Evolutionary conservation across 2,329 filamentous ascomycete genomes (phyloP).

Genomic region (Raffaelea ambrosiae): DNA sequence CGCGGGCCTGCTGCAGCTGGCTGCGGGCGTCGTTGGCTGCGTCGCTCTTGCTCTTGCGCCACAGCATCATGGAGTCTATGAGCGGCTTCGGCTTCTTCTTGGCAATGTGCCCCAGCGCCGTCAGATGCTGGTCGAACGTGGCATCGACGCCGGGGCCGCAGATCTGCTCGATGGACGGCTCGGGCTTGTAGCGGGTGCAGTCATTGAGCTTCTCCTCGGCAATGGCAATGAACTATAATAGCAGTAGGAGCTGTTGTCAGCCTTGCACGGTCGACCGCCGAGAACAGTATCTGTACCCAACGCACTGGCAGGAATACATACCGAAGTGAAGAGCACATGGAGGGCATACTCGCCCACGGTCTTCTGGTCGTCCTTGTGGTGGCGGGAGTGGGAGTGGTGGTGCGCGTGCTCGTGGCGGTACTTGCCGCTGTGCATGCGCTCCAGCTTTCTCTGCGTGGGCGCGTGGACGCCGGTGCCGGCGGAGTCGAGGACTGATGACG

Average conservation of each 20-base stretch:
- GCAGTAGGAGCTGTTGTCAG: no score
- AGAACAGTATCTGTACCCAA: no score
- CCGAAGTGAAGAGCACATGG: slow-evolving; percentile 90
- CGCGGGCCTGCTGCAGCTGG: slow-evolving; percentile 46
- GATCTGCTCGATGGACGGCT: slow-evolving; percentile 78
- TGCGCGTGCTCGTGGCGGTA: slow-evolving; percentile 63
- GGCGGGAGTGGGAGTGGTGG: slow-evolving; percentile 67
- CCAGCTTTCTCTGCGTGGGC: slow-evolving; percentile 42
- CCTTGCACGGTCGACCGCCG: no score
- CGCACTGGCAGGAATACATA: slow-evolving; percentile 35
- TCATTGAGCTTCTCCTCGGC: slow-evolving; percentile 95
- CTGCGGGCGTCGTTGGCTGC: slow-evolving; percentile 62
- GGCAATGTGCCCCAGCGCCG: slow-evolving; percentile 87
- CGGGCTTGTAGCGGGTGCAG: slow-evolving; percentile 71
- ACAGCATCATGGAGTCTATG: slow-evolving; percentile 96
- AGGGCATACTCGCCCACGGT: slow-evolving; percentile 97
- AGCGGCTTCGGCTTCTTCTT: slow-evolving; percentile 88
- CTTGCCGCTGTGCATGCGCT: slow-evolving; percentile 56
- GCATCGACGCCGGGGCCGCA: slow-evolving; percentile 85
- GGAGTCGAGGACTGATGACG: slow-evolving; percentile 35
- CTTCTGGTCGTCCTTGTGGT: slow-evolving; percentile 68
- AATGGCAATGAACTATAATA: slow-evolving; percentile 86
- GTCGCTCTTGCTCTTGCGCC: slow-evolving; percentile 94
- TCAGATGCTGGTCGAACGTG: slow-evolving; percentile 88
- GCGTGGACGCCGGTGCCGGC: slow-evolving; percentile 26